Evolutionary conservation across 495 filamentous ascomycete genomes (phyloP).

Genomic region (Aspergillus cristatus): DNA sequence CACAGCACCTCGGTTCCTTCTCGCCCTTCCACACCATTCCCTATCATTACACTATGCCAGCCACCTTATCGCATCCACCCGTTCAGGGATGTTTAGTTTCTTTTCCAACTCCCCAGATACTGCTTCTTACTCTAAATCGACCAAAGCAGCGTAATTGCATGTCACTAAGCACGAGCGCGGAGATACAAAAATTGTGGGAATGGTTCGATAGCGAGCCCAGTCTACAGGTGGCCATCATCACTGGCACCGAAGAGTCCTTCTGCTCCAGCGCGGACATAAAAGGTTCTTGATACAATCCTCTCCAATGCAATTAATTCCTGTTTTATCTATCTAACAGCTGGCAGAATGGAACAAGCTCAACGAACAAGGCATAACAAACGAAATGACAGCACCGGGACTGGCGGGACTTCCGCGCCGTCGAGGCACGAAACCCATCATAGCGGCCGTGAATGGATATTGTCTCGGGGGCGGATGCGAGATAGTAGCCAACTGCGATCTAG

Average conservation of each 20-base stretch:
- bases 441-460: conserved; percentile 63
- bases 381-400: conserved; percentile 24
- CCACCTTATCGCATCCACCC: no score
- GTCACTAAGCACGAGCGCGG: conserved; percentile 38
- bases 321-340: conserved; percentile 1
- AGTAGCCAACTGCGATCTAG: conserved; percentile 60
- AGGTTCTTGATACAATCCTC: conserved; percentile 17
- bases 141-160: conserved; percentile 42
- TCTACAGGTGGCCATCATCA: conserved; percentile 46
- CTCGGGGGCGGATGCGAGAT: conserved; percentile 77
- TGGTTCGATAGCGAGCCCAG: conserved; percentile 49
- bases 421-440: conserved; percentile 53
- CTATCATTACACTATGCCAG: no score
- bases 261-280: conserved; percentile 53
- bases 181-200: conserved; percentile 43
- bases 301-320: neutral
- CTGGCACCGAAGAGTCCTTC: conserved; percentile 48
- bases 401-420: conserved; percentile 37
- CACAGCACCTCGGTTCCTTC: no score
- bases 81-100: no score
- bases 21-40: no score
- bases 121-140: conserved; percentile 41
- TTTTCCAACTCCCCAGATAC: conserved; percentile 38
- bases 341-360: conserved; percentile 34
- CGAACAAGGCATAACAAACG: conserved; percentile 12